These are phyloP conservation scores for Coemansia sp. DNA, from an alignment of 192 early-diverging fungal species.

Conservation along the genomic window DNA sequence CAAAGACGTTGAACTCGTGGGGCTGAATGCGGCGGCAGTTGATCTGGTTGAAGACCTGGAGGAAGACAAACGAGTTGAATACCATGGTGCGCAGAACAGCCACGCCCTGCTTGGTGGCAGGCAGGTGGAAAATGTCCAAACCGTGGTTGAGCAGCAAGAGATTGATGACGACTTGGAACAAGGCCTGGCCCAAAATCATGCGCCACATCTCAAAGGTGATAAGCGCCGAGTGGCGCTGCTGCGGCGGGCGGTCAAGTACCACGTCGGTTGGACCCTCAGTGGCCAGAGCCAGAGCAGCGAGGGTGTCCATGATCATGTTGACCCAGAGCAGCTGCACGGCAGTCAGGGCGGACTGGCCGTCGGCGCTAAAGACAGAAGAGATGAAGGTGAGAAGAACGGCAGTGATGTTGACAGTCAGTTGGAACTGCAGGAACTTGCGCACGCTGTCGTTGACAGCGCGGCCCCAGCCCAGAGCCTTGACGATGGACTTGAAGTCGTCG, in stretches of 20 bases:
- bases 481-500: slow-evolving; percentile 97
- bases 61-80: slow-evolving; percentile 90
- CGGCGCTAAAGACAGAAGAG: slow-evolving; percentile 60
- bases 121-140: slow-evolving; percentile 60
- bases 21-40: slow-evolving; percentile 77
- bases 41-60: slow-evolving; percentile 89
- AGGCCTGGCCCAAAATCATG: slow-evolving; percentile 86
- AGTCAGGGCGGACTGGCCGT: slow-evolving; percentile 78
- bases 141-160: slow-evolving; percentile 66
- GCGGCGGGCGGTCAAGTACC: slow-evolving; percentile 82
- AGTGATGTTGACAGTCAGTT: slow-evolving; percentile 95
- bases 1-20: slow-evolving; percentile 92
- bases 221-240: slow-evolving; percentile 74
- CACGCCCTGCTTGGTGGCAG: slow-evolving; percentile 41
- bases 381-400: slow-evolving; percentile 79
- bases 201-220: slow-evolving; percentile 94
- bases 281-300: slow-evolving; percentile 95
- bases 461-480: slow-evolving; percentile 97
- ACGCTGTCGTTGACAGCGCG: slow-evolving; percentile 93
- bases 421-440: slow-evolving; percentile 98
- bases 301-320: slow-evolving; percentile 99
- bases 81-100: slow-evolving; percentile 71
- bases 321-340: slow-evolving; percentile 98
- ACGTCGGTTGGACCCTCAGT: slow-evolving; percentile 87
- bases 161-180: slow-evolving; percentile 83